Evolutionary conservation across 2,329 filamentous ascomycete genomes (phyloP), one percentile per base, ranked within the genome.

Genomic region (Penicillium verrucosum): DNA sequence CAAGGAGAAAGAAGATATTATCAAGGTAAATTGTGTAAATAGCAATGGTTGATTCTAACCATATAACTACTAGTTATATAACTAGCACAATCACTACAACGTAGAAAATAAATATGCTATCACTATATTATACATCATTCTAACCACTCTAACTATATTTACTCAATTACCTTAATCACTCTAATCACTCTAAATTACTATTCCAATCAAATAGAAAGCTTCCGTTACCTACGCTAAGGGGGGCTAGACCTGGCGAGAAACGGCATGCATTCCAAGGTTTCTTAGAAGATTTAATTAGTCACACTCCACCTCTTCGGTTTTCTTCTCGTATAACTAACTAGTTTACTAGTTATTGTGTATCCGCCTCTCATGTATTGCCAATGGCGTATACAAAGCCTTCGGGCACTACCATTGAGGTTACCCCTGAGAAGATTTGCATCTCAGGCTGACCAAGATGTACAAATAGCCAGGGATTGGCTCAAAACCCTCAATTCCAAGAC

Each of bases 401-500:
- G 30, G 30, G 52, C 23, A 29, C 25, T 56, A 27, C 29, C 58
- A 9, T 52, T 53, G 46, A 65, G 71, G 64, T 21, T 56, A 29
- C 27, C 58, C 9, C 48, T 53, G 46, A 65, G 71, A 65, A 51
- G 56, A 9, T 73, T 72, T 55, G 65, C 68, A 18, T 68, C 65
- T 50, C 66, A 62, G 57, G 57, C 54, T 51, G 61, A 65, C 42
- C 56, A 40, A 14, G 64, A 66, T 21, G 12, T 65, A 41, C 60
- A 66, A 44, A 71, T 75, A 37, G 83, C 84, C 14, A 78, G 84
- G 53, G 70, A 76, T 65, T 88, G 85, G 85, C 79, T 87, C 46
- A 73, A 76, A 42, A 73, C 73, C 43, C 78, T 86, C 61, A 75
- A 81, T 68, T 70, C 78, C 54, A 77, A 81, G 14, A 79, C 81